Percentiles rank a stretch among this genome's conserved stretches.
phyloP scores from a whole-genome alignment of 2,329 filamentous ascomycete species.

The Phoma herbarum region DNA sequence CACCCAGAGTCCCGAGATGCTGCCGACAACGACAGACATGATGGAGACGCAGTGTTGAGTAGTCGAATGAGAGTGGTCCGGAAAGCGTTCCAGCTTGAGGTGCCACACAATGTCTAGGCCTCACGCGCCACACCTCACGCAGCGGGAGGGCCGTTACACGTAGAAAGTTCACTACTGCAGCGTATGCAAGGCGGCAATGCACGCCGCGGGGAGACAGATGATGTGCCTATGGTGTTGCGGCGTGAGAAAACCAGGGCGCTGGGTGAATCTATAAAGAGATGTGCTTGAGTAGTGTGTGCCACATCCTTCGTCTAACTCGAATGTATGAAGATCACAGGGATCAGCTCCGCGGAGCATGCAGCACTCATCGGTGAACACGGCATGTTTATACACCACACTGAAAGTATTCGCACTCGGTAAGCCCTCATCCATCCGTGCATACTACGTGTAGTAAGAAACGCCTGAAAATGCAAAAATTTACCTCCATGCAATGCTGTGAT shows the following conservation, averaged over 20 bases:
- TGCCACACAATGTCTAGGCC: constrained; percentile 18
- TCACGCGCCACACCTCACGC: constrained; percentile 29
- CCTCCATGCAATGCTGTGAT: constrained; percentile 1
- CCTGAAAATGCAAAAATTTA: constrained; percentile 23
- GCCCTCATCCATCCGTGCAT: neutral
- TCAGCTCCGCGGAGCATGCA: constrained; percentile 26
- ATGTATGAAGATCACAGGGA: constrained; percentile 22
- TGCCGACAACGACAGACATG: constrained; percentile 31
- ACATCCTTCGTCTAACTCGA: constrained; percentile 25
- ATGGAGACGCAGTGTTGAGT: constrained; percentile 24
- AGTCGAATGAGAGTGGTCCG: constrained; percentile 37
- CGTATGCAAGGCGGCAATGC: neutral
- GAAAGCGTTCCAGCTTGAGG: constrained; percentile 20
- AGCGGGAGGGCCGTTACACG: constrained; percentile 5
- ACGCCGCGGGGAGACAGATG: constrained; percentile 2
- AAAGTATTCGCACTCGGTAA: constrained; percentile 11
- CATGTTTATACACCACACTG: constrained; percentile 16
- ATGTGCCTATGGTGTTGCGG: constrained; percentile 23
- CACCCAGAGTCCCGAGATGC: constrained; percentile 36
- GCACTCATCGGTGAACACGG: constrained; percentile 16
- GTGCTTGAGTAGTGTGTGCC: constrained; percentile 21
- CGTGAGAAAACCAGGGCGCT: constrained; percentile 13
- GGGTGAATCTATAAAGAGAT: constrained; percentile 10
- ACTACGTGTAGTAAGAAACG: constrained; percentile 6
- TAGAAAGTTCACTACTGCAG: neutral